Percentiles rank a stretch among this genome's conserved stretches.
Conservation (phyloP, 1,284 basidiomycete genomes). For the Apiotrichum mycotoxinovorans region DNA sequence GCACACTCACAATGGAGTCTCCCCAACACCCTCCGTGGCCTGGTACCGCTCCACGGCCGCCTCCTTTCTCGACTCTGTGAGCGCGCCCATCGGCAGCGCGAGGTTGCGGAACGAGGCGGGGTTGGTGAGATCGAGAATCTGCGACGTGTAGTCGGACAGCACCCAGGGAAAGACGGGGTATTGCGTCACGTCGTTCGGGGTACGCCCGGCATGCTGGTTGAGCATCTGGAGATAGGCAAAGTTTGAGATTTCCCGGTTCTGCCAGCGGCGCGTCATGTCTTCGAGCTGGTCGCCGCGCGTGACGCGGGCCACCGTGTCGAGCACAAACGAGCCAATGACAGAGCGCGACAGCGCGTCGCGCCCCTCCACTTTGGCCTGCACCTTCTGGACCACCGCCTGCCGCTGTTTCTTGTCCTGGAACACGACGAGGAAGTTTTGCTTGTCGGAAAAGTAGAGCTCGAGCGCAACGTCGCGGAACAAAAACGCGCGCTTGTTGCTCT, state of each 20-base stretch:
- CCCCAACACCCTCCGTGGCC: constrained; percentile 73
- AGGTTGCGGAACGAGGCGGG: constrained; percentile 66
- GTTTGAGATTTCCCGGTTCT: constrained; percentile 81
- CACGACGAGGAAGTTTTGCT: constrained; percentile 72
- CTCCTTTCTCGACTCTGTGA: constrained; percentile 67
- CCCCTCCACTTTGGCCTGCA: constrained; percentile 50
- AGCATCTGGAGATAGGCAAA: constrained; percentile 81
- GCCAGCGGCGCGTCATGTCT: constrained; percentile 62
- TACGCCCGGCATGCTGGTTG: constrained; percentile 85
- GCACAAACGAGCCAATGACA: constrained; percentile 47
- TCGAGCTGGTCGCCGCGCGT: constrained; percentile 48
- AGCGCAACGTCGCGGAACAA: constrained; percentile 86
- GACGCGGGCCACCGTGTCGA: constrained; percentile 47
- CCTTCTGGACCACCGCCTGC: constrained; percentile 61
- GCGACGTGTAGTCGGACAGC: constrained; percentile 76
- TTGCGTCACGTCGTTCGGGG: constrained; percentile 86
- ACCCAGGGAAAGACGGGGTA: constrained; percentile 92
- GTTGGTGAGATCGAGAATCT: constrained; percentile 65
- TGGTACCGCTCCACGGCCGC: constrained; percentile 71
- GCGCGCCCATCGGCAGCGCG: constrained; percentile 85
- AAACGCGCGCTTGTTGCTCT: constrained; percentile 75
- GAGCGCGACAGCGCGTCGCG: constrained; percentile 41
- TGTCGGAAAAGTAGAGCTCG: constrained; percentile 88
- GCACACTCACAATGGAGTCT: constrained; percentile 64
- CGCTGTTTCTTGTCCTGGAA: constrained; percentile 68